Conservation (phyloP, 495 filamentous ascomycete species). For the Astrocystis sublimbata region DNA sequence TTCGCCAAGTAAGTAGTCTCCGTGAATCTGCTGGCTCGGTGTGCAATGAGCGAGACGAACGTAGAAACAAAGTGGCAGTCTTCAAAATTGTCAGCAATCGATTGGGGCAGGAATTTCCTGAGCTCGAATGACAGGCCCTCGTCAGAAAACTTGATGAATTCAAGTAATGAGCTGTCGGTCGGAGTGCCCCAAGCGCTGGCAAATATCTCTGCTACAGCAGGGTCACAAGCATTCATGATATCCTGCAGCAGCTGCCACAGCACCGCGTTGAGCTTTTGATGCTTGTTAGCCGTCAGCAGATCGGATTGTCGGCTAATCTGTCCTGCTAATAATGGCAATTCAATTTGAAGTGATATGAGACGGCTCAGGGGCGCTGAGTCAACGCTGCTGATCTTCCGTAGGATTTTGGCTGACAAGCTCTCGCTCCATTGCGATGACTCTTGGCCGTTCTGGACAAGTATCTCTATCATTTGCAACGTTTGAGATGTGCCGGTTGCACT, state of each 20-base stretch:
- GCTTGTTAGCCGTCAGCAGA: constrained; percentile 50
- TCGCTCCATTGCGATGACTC: constrained; percentile 51
- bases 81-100: constrained; percentile 13
- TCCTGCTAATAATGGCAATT: constrained; percentile 62
- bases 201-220: constrained; percentile 20
- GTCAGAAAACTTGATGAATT: constrained; percentile 11
- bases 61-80: constrained; percentile 45
- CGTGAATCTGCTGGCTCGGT: constrained; percentile 14
- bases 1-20: constrained; percentile 40
- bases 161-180: constrained; percentile 2
- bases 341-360: constrained; percentile 64
- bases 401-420: constrained; percentile 54
- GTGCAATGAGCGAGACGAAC: constrained; percentile 36
- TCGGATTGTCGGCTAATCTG: constrained; percentile 49
- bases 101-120: constrained; percentile 13
- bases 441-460: constrained; percentile 38
- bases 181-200: constrained; percentile 1
- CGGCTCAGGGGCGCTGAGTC: constrained; percentile 58
- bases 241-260: constrained; percentile 52
- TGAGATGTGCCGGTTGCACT: constrained; percentile 38
- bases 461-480: constrained; percentile 46
- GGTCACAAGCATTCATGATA: constrained; percentile 45
- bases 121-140: constrained; percentile 29
- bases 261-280: constrained; percentile 47
- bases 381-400: constrained; percentile 57